These are phyloP conservation scores for Thermomucor indicae-seudaticae DNA, from an alignment of 371 early-diverging fungal species.

Conservation along the genomic window DNA sequence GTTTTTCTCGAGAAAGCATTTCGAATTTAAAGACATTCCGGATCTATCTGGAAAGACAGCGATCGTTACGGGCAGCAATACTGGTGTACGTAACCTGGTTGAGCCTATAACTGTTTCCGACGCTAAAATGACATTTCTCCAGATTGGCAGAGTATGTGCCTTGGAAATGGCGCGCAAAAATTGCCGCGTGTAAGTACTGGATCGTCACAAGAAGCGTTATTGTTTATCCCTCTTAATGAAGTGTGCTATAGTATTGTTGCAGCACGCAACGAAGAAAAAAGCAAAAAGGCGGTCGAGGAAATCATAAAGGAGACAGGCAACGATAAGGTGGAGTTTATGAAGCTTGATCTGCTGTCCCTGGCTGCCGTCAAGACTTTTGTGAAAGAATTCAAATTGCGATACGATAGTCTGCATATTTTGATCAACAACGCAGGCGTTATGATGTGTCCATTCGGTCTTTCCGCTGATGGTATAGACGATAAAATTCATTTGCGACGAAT, in stretches of 20 bases:
- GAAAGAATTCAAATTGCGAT: constrained; percentile 37
- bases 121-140: neutral
- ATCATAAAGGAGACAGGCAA: constrained; percentile 53
- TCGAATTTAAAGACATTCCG: constrained; percentile 46
- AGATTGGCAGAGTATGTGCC: constrained; percentile 60
- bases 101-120: neutral
- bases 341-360: constrained; percentile 56
- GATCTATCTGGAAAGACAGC: constrained; percentile 61
- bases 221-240: neutral
- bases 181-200: constrained; percentile 42
- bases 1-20: neutral
- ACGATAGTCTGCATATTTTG: constrained; percentile 55
- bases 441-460: constrained; percentile 55
- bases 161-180: constrained; percentile 57
- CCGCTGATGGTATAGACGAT: constrained; percentile 60
- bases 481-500: too few relatives aligned
- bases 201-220: neutral
- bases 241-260: constrained; percentile 38
- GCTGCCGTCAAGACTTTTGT: constrained; percentile 52
- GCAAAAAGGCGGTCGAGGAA: constrained; percentile 40
- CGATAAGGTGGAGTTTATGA: constrained; percentile 46
- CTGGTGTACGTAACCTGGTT: constrained; percentile 35
- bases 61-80: constrained; percentile 72
- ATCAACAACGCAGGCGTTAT: constrained; percentile 72
- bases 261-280: constrained; percentile 48